phyloP scores from a whole-genome alignment of 331 rosid genomes.

The Spiraea crenata region DNA sequence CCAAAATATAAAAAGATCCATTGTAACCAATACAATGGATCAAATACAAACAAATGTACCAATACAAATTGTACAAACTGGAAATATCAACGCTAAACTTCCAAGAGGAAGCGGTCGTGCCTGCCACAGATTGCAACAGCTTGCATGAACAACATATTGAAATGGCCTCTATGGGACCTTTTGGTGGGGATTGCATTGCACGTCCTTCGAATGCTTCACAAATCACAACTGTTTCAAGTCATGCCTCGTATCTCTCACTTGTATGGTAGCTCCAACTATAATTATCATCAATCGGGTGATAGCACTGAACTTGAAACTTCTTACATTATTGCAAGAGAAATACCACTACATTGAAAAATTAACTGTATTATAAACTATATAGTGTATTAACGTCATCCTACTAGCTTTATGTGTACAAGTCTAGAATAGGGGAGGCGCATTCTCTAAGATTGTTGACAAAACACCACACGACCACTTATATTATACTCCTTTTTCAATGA shows the following conservation, averaged over 20 bases:
- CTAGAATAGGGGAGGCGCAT: too few species aligned
- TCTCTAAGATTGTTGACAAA: too few species aligned
- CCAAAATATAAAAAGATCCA: not conserved
- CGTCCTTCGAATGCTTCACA: constrained; percentile 5
- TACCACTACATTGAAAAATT: too few species aligned
- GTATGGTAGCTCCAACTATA: not conserved
- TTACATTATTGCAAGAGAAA: too few species aligned
- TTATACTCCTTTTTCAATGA: too few species aligned
- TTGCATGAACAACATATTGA: not conserved
- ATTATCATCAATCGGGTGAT: not conserved
- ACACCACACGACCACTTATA: too few species aligned
- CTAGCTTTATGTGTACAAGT: too few species aligned
- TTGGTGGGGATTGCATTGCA: not conserved
- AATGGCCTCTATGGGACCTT: not conserved
- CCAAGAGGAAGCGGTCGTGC: constrained; percentile 10
- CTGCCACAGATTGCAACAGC: constrained; percentile 9
- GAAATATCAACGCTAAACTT: constrained; percentile 6
- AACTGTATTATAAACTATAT: too few species aligned
- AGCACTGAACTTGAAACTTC: too few species aligned
- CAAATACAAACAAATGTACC: not conserved
- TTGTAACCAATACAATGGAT: not conserved
- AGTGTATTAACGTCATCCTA: too few species aligned
- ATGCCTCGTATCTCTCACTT: not conserved
- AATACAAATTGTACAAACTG: not conserved
- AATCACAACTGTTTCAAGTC: not conserved